phyloP scores from a whole-genome alignment of 2,329 filamentous ascomycete species.

The Fusarium agapanthi region DNA sequence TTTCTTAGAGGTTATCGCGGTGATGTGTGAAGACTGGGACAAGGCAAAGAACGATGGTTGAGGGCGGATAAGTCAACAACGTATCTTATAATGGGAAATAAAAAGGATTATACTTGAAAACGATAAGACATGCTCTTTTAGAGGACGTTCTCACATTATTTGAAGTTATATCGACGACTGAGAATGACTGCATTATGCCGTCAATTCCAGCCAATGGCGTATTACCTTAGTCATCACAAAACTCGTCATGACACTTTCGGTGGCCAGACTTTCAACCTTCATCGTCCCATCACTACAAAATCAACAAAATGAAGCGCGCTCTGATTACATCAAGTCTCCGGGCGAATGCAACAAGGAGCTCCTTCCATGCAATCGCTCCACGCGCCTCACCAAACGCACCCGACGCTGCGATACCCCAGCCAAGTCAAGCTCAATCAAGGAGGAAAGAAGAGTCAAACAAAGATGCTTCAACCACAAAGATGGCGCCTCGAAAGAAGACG shows the following conservation, averaged over 20 bases:
- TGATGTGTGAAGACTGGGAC: not conserved
- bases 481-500: constrained; percentile 55
- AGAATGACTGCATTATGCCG: not conserved
- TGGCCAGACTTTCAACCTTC: not conserved
- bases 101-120: not conserved
- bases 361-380: not conserved
- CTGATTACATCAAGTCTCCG: not conserved
- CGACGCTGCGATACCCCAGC: fast-evolving
- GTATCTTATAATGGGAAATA: fast-evolving
- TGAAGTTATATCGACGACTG: not conserved
- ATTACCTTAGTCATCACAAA: not conserved
- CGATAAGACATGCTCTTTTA: fast-evolving
- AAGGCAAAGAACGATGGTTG: fast-evolving
- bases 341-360: fast-evolving
- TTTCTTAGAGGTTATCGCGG: not conserved
- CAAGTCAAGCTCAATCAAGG: not conserved
- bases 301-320: not conserved
- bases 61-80: not conserved
- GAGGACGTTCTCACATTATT: fast-evolving
- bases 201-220: constrained; percentile 23
- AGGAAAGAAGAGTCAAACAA: not conserved
- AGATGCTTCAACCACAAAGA: not conserved
- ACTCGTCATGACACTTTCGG: too few species aligned
- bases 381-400: not conserved
- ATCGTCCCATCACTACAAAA: not conserved